A percentile compares a stretch with the other conserved stretches of the same genome.
phyloP scores from a whole-genome alignment of 2,329 filamentous ascomycete species.

The Xylariaceae sp. region DNA sequence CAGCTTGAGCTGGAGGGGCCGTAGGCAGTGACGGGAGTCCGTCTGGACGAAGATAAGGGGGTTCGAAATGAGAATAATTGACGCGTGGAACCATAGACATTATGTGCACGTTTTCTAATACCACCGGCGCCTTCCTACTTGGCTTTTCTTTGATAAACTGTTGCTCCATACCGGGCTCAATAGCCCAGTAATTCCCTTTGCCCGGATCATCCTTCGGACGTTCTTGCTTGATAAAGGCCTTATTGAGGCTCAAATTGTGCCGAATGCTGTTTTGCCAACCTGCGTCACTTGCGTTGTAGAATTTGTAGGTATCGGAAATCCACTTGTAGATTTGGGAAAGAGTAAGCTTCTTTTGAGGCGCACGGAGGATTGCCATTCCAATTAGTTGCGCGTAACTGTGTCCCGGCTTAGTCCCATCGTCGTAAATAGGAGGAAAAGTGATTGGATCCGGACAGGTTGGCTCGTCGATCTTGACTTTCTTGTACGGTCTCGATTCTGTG shows the following conservation, averaged over 20 bases:
- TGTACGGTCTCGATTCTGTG: constrained; percentile 61
- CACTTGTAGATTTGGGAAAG: constrained; percentile 97
- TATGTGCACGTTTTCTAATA: constrained; percentile 54
- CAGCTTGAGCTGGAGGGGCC: constrained; percentile 27
- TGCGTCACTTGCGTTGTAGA: constrained; percentile 77
- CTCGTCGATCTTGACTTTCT: constrained; percentile 64
- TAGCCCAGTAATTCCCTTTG: constrained; percentile 96
- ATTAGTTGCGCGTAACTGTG: constrained; percentile 95
- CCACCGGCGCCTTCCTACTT: constrained; percentile 53
- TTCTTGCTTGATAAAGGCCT: constrained; percentile 93
- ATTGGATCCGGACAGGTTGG: constrained; percentile 61
- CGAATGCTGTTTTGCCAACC: constrained; percentile 99
- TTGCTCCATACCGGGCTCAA: constrained; percentile 82
- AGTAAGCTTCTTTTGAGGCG: constrained; percentile 77
- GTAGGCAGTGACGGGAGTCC: constrained; percentile 50
- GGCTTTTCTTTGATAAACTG: constrained; percentile 88
- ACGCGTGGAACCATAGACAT: constrained; percentile 49
- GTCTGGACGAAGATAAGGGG: constrained; percentile 32
- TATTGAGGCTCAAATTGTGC: constrained; percentile 95
- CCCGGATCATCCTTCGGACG: constrained; percentile 94
- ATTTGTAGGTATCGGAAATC: constrained; percentile 93
- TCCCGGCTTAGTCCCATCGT: constrained; percentile 83
- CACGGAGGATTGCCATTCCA: constrained; percentile 91
- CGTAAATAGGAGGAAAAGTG: constrained; percentile 75
- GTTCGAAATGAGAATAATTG: constrained; percentile 45